Base-by-base conservation (phyloP, 1,284 basidiomycete species). In the Xerocomus minutiporus region DNA sequence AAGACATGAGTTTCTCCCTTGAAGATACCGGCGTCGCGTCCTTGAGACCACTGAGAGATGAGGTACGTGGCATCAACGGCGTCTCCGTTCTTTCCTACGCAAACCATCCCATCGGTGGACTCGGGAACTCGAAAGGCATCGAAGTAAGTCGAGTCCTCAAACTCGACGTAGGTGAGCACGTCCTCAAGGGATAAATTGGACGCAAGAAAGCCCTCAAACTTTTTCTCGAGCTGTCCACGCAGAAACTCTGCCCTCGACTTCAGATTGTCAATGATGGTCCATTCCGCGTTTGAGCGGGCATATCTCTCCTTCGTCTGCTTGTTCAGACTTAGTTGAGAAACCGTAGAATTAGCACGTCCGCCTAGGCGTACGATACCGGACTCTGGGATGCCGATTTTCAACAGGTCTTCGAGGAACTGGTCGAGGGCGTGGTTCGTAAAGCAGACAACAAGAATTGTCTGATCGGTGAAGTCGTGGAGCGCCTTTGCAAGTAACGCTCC, bases 391-490 rank as follows among this genome's bases (percentile, higher is more conserved):
- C 80, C 81, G 23, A 82, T 80, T 41, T 78, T 72, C 5, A 86
- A 58, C 0, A 86, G 70, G 51, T 81, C 78, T 51, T 80, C 78
- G 2, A 85, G 69, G 50, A 86, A 82, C 53, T 84, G 79, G 55
- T 86, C 83, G 0, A 85, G 73, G 0, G 84, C 83, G 55, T 86
- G 84, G 53, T 86, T 86, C 1, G 84, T 86, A 54, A 78, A 86
- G 58, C 83, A 84, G 20, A 83, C 79, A 4, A 86, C 81, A 8
- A 85, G 73, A 15, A 86, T 81, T 3, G 60, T 78, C 50, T 75
- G 67, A 0, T 59, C 20, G 0, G 77, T 76, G 48, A 65, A 67
- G 36, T 81, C 73, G 46, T 84, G 74, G 4, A 84, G 60, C 5
- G 73, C 64, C 57, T 84, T 85, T 0, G 79, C 81, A 0, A 85